phyloP scores from a whole-genome alignment of 2,329 filamentous ascomycete species.

The Hirsutella thompsonii region DNA sequence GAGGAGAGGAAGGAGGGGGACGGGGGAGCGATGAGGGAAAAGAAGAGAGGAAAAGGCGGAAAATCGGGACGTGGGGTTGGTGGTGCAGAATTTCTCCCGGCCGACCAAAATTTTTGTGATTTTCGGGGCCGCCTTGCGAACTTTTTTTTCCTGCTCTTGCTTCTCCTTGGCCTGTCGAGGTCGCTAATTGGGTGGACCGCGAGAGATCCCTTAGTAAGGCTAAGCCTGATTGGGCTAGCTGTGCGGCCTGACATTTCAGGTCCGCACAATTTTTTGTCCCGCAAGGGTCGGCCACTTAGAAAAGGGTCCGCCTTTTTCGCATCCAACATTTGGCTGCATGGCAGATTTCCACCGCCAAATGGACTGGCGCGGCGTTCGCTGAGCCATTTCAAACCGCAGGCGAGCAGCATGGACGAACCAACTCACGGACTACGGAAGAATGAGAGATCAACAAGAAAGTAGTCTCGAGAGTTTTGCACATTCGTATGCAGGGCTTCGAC shows the following conservation, averaged over 20 bases:
- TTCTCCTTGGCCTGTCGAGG: conserved; percentile 1
- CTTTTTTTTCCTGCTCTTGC: conserved; percentile 16
- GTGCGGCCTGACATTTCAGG: conserved; percentile 1
- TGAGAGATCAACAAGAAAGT: no score
- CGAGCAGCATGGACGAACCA: no score
- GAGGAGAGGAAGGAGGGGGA: conserved; percentile 11
- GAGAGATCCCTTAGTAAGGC: not conserved
- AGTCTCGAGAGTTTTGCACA: no score
- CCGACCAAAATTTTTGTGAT: conserved; percentile 19
- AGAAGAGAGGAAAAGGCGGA: not conserved
- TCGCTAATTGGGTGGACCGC: conserved; percentile 4
- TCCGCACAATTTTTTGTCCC: not conserved
- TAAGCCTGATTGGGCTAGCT: not conserved
- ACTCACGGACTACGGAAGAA: no score
- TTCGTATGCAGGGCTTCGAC: no score
- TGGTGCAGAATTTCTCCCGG: conserved; percentile 23
- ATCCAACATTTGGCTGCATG: no score
- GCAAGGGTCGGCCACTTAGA: no score
- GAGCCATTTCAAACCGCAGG: no score
- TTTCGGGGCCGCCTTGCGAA: conserved; percentile 16
- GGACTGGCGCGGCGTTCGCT: no score
- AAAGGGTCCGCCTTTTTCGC: no score
- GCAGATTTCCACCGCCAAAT: not conserved
- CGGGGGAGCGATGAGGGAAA: conserved; percentile 10
- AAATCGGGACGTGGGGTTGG: conserved; percentile 18